Evolutionary conservation across 148 eudicot genomes (phyloP).

Genomic region (Fagopyrum esculentum): DNA sequence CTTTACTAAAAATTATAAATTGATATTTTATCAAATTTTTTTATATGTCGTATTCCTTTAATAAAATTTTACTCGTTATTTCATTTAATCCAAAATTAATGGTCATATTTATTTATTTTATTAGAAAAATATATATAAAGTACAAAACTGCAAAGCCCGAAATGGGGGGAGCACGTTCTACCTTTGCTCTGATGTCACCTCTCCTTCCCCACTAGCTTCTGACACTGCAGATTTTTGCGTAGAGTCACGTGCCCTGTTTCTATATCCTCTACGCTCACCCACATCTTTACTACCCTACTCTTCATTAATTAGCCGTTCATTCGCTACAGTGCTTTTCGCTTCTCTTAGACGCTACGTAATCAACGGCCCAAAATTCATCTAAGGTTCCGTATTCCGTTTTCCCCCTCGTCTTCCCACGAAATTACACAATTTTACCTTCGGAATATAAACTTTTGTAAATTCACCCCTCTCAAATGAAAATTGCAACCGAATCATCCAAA

Average conservation of each 20-base stretch:
- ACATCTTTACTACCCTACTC: not conserved
- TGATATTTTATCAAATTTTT: too few relatives aligned
- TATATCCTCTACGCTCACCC: not conserved
- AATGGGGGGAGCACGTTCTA: not conserved
- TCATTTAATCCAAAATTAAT: not conserved
- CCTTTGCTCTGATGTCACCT: not conserved
- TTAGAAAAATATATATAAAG: not conserved
- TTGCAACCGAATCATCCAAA: too few relatives aligned
- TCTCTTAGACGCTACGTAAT: too few relatives aligned
- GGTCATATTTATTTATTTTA: too few relatives aligned
- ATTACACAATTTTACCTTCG: too few relatives aligned
- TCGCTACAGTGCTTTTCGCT: not conserved
- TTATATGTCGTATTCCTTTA: too few relatives aligned
- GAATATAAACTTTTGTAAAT: too few relatives aligned
- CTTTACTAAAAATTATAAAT: too few relatives aligned
- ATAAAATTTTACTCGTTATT: not conserved
- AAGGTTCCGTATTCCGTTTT: too few relatives aligned
- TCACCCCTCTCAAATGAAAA: too few relatives aligned
- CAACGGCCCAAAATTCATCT: too few relatives aligned
- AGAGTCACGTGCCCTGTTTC: not conserved
- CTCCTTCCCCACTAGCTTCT: not conserved
- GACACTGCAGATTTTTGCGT: slow-evolving; percentile 1
- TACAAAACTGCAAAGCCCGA: not conserved
- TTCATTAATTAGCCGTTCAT: not conserved
- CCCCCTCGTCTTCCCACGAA: too few relatives aligned